These are phyloP conservation scores for Nakaseomyces uthaithaninus DNA, from an alignment of 1,139 yeast genomes.

Conservation along the genomic window DNA sequence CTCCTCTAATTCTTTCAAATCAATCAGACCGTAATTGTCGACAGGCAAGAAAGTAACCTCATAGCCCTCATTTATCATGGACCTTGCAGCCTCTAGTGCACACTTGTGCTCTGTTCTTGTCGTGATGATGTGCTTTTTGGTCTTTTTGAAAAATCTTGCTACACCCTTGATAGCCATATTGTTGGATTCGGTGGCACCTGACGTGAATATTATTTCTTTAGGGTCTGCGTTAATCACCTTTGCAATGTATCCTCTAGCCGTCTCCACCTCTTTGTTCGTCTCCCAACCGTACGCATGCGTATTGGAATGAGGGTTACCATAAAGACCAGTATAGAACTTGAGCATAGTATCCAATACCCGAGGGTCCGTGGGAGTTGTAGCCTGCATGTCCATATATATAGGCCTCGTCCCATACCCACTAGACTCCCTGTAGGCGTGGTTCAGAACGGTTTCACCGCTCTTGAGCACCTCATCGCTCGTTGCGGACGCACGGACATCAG, in stretches of 20 bases:
- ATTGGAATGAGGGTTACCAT: conserved; percentile 95
- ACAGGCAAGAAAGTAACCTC: conserved; percentile 93
- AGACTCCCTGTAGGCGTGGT: conserved; percentile 34
- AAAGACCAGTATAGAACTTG: conserved; percentile 82
- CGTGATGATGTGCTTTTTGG: conserved; percentile 89
- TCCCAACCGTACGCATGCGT: conserved; percentile 99
- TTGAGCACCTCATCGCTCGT: conserved; percentile 17
- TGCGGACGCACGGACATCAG: conserved; percentile 21
- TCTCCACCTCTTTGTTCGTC: conserved; percentile 85
- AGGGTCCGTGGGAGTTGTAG: conserved; percentile 97
- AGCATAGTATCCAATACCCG: conserved; percentile 92
- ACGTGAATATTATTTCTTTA: conserved; percentile 90
- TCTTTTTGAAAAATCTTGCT: conserved; percentile 81
- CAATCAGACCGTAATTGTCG: conserved; percentile 67
- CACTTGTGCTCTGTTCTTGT: conserved; percentile 98
- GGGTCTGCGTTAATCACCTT: conserved; percentile 85
- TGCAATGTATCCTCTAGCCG: conserved; percentile 77
- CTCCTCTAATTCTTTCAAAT: conserved; percentile 65
- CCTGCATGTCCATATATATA: conserved; percentile 90
- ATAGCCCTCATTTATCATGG: conserved; percentile 92
- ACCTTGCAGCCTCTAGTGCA: conserved; percentile 91
- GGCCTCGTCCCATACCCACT: conserved; percentile 62
- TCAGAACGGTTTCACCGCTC: conserved; percentile 31
- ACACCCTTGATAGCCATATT: conserved; percentile 94
- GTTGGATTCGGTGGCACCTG: conserved; percentile 97